A percentile compares a stretch with the other conserved stretches of the same genome.
phyloP scores from a whole-genome alignment of 2,329 filamentous ascomycete species.

The Aspergillus sp. region DNA sequence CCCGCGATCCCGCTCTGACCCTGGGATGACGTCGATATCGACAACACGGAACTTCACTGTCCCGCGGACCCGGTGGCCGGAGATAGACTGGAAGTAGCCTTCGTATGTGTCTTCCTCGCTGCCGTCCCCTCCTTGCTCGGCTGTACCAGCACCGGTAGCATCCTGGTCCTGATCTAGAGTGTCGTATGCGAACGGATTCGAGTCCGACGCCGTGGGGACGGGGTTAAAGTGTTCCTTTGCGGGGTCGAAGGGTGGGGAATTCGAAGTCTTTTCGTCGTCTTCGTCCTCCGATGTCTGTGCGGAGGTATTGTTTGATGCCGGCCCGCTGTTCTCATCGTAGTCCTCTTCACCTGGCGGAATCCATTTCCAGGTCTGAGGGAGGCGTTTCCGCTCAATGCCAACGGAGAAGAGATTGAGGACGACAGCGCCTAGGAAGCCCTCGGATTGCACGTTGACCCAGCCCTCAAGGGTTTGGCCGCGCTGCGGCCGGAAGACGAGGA shows the following conservation, averaged over 20 bases:
- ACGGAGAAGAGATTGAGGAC: slow-evolving; percentile 93
- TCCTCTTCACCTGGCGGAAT: slow-evolving; percentile 55
- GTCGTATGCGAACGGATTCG: slow-evolving; percentile 26
- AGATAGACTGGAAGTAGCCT: slow-evolving; percentile 74
- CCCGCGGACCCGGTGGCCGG: slow-evolving; percentile 68
- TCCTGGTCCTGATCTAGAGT: slow-evolving; percentile 20
- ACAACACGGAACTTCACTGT: slow-evolving; percentile 75
- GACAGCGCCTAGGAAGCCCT: slow-evolving; percentile 83
- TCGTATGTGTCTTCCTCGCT: slow-evolving; percentile 56
- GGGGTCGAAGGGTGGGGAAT: slow-evolving; percentile 30
- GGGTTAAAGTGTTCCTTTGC: slow-evolving; percentile 43
- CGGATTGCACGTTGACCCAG: slow-evolving; percentile 79
- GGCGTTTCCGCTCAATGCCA: slow-evolving; percentile 71
- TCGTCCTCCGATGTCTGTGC: slow-evolving; percentile 29
- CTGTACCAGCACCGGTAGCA: slow-evolving; percentile 25
- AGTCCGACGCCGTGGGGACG: slow-evolving; percentile 32
- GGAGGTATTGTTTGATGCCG: slow-evolving; percentile 1
- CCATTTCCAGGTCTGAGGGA: slow-evolving; percentile 82
- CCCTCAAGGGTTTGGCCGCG: slow-evolving; percentile 75
- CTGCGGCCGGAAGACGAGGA: slow-evolving; percentile 77
- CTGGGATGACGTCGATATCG: slow-evolving; percentile 73
- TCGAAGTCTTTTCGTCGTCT: slow-evolving; percentile 14
- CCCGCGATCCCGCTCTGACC: slow-evolving; percentile 68
- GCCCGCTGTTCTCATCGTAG: slow-evolving; percentile 7
- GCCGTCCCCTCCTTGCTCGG: slow-evolving; percentile 34